Evolutionary conservation across 2,329 filamentous ascomycete genomes (phyloP), one percentile per base, ranked within the genome.

Genomic region (Blastomyces parvus): DNA sequence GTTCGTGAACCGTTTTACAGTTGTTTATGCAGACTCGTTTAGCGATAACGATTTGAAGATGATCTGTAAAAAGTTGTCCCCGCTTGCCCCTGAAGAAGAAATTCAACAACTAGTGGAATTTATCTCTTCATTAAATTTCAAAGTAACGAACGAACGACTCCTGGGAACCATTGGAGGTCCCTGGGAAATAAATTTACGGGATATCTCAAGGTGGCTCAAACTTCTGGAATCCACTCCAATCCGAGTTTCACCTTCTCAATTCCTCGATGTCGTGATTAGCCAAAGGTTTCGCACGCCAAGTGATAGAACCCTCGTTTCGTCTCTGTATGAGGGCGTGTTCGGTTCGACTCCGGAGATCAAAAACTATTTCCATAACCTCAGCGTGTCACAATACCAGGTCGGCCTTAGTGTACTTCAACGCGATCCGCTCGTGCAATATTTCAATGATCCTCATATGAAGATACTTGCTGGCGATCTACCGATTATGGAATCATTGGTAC

Each of bases 1-100:
- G 0, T 99, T 99, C 71, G 94, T 99, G 66, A 97, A 99, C 74
- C 89, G 95, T 56, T 99, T 99, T 74, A 94, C 95, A 46, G 93
- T 99, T 22, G 95, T 99, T 0, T 97, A 97, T 76, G 91, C 94
- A 64, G 94, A 99, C 71, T 84, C 91, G 4, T 94, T 99, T 73
- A 88, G 84, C 19, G 82, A 88, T 33, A 83, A 90, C 40, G 94
- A 99, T 78, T 77, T 99, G 64, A 83, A 88, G 64, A 79, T 88
- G 57, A 97, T 99, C 66, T 95, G 91, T 57, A 81, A 83, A 33
- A 88, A 88, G 68, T 86, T 89, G 65, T 97, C 90, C 71, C 87
- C 90, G 0, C 73, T 77, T 0, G 82, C 92, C 27, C 75, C 84
- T 0, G 69, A 77, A 0, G 77, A 83, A 0, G 83, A 86, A 38